These are phyloP conservation scores for Lodderomyces pseudojiufengensis DNA, from an alignment of 1,139 yeast genomes.

Conservation along the genomic window DNA sequence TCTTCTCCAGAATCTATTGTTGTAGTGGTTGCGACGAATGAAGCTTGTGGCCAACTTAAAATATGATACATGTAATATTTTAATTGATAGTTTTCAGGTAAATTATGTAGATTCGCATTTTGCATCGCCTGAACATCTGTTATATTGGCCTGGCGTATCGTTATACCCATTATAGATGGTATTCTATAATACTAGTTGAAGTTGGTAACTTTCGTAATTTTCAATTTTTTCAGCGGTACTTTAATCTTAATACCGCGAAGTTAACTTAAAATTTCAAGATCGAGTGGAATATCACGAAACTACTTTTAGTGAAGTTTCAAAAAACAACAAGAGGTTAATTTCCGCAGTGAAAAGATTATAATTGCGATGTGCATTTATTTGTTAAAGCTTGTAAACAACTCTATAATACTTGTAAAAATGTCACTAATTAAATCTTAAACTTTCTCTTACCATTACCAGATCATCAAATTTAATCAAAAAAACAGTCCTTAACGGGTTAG, in stretches of 20 bases:
- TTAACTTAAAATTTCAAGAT: no score
- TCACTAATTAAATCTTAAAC: conserved; percentile 17
- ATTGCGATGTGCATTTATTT: no score
- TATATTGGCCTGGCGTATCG: conserved; percentile 84
- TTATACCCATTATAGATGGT: conserved; percentile 59
- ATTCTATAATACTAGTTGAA: no score
- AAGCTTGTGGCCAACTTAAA: conserved; percentile 96
- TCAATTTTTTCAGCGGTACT: no score
- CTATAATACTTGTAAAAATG: no score
- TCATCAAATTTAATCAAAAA: conserved; percentile 75
- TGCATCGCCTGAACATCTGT: conserved; percentile 93
- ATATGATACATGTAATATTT: conserved; percentile 93
- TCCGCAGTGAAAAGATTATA: no score
- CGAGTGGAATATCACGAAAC: no score
- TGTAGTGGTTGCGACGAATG: conserved; percentile 84
- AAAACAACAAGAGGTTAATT: no score
- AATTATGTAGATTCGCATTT: conserved; percentile 85
- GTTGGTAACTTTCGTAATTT: no score
- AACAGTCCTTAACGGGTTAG: conserved; percentile 69
- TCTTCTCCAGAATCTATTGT: conserved; percentile 40
- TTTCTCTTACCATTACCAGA: conserved; percentile 56
- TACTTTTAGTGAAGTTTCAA: no score
- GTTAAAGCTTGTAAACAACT: no score
- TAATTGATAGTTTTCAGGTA: conserved; percentile 91
- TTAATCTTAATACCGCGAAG: no score